Conservation (phyloP, 805 yeast genomes). For the Cyberlindnera sargentensis region DNA sequence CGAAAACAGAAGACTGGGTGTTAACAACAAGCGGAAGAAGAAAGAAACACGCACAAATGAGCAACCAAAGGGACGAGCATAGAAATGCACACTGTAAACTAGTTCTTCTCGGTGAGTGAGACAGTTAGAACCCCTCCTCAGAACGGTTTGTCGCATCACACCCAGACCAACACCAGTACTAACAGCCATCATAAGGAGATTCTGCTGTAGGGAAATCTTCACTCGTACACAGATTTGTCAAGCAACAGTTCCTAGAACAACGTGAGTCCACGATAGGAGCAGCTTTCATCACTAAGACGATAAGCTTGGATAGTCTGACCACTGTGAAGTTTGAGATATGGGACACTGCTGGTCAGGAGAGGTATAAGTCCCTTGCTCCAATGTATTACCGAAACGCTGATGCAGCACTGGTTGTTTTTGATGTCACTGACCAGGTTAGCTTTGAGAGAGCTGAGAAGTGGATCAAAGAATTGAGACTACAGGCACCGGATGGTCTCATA, state of each 20-base stretch:
- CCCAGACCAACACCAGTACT: not conserved
- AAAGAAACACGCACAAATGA: too few relatives aligned
- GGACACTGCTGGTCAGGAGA: conserved; percentile 96
- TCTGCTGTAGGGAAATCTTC: conserved; percentile 86
- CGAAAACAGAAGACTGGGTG: too few relatives aligned
- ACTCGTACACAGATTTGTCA: conserved; percentile 73
- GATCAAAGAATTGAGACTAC: conserved; percentile 87
- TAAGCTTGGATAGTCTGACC: conserved; percentile 38
- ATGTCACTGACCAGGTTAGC: conserved; percentile 63
- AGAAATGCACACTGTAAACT: conserved; percentile 47
- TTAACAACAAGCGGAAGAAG: too few relatives aligned
- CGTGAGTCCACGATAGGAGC: conserved; percentile 98
- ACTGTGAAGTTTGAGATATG: conserved; percentile 43
- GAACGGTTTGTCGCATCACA: not conserved
- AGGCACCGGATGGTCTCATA: conserved; percentile 65
- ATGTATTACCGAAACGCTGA: conserved; percentile 78
- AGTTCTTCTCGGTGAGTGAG: conserved; percentile 42
- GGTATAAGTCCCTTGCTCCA: conserved; percentile 77
- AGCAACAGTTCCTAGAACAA: conserved; percentile 64
- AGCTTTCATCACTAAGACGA: conserved; percentile 84
- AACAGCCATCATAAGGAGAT: conserved; percentile 40
- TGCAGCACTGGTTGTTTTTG: conserved; percentile 85
- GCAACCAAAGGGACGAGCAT: not conserved
- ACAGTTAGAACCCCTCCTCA: not conserved
- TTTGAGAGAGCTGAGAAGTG: conserved; percentile 77